Evolutionary conservation across 1,284 basidiomycete genomes (phyloP).

Genomic region (Rhodotorula sp.): DNA sequence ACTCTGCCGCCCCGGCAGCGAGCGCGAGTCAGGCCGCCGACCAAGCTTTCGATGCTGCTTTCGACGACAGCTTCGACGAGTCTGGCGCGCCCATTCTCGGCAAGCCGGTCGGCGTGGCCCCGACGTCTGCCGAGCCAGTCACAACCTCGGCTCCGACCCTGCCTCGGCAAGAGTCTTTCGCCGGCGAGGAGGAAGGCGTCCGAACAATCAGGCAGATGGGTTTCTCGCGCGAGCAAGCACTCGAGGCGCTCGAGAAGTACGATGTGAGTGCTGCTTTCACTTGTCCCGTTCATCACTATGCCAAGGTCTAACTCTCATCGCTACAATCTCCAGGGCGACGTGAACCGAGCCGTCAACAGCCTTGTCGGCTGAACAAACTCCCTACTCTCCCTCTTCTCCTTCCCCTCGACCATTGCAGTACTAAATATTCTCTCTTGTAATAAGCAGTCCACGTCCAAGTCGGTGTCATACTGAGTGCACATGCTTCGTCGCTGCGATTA

Average conservation of each 20-base stretch:
- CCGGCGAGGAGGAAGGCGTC: conserved; percentile 72
- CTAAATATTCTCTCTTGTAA: background rate
- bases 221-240: conserved; percentile 72
- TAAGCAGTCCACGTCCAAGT: background rate
- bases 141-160: background rate
- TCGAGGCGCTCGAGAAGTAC: conserved; percentile 68
- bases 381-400: background rate
- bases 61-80: conserved; percentile 13
- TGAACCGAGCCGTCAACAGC: conserved; percentile 69
- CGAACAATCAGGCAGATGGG: conserved; percentile 78
- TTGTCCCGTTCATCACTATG: too few relatives aligned
- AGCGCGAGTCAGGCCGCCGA: background rate
- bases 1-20: background rate
- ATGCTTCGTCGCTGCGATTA: background rate
- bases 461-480: background rate
- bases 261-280: conserved; percentile 46
- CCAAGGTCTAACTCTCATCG: rapidly evolving
- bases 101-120: background rate
- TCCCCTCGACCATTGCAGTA: background rate
- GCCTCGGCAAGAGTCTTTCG: conserved; percentile 42
- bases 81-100: conserved; percentile 9
- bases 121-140: background rate
- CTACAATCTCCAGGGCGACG: conserved; percentile 58
- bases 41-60: conserved; percentile 26
- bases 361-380: conserved; percentile 52